Conservation (phyloP, 1,139 yeast genomes). For the Magnusiomyces tetraspermus region DNA sequence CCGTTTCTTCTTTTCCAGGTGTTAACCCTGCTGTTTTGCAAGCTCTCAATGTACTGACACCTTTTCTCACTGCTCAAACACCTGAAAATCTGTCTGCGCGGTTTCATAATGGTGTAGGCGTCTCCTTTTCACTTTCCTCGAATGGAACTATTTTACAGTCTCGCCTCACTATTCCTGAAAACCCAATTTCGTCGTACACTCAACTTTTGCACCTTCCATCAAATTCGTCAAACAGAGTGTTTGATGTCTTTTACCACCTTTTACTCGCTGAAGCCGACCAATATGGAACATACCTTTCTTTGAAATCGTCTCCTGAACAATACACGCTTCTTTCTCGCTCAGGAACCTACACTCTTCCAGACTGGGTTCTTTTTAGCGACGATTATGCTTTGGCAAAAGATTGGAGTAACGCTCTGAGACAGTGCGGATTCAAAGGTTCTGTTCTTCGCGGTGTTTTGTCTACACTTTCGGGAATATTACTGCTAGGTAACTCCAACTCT, state of each 20-base stretch:
- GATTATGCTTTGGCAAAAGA: conserved; percentile 35
- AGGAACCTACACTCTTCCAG: conserved; percentile 30
- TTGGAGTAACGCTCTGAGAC: conserved; percentile 34
- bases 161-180: conserved; percentile 28
- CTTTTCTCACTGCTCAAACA: conserved; percentile 34
- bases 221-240: conserved; percentile 26
- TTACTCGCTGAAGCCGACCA: conserved; percentile 30
- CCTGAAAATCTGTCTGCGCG: conserved; percentile 32
- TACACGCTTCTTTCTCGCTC: conserved; percentile 30
- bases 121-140: conserved; percentile 28
- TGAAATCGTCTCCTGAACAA: conserved; percentile 27
- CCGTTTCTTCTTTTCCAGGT: conserved; percentile 31
- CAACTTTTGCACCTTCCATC: conserved; percentile 29
- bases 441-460: conserved; percentile 30
- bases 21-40: conserved; percentile 30
- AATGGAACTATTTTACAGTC: conserved; percentile 31
- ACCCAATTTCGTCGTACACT: conserved; percentile 27
- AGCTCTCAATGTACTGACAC: conserved; percentile 32
- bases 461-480: conserved; percentile 33
- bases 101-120: conserved; percentile 33
- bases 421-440: conserved; percentile 31
- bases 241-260: conserved; percentile 35
- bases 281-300: conserved; percentile 27
- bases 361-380: conserved; percentile 32
- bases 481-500: conserved; percentile 29